Evolutionary conservation across 2,329 filamentous ascomycete genomes (phyloP), one percentile per base, ranked within the genome.

Genomic region (Nothopassalora personata): DNA sequence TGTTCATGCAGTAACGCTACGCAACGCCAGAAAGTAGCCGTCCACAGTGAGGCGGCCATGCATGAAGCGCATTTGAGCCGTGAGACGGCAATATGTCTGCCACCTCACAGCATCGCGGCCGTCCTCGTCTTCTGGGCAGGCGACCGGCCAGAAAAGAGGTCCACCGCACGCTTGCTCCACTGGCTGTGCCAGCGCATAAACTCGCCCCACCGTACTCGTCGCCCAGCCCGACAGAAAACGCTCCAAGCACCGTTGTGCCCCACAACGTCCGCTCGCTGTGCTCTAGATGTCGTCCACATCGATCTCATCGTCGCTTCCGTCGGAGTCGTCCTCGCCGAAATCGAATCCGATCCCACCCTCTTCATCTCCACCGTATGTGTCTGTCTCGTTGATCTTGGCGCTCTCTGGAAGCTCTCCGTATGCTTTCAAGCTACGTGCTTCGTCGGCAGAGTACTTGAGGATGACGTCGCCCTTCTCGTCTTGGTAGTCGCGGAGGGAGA

Each of bases 301-400:
- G 72, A 97, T 86, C 69, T 96, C 91, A 81, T 90, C 91, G 64
- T 82, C 83, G 66, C 76, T 80, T 65, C 81, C 82, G 65, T 76
- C 80, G 52, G 73, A 79, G 55, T 83, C 83, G 77, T 96, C 93
- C 77, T 97, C 92, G 80, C 95, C 94, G 81, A 97, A 97, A 81
- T 97, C 94, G 82, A 99, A 96, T 79, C 94, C 94, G 80, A 89
- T 91, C 73, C 96, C 91, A 77, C 94, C 93, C 76, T 96, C 89
- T 77, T 91, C 92, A 76, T 92, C 90, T 77, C 92, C 90, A 72
- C 90, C 85, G 74, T 86, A 96, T 51, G 91, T 96, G 78, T 97
- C 94, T 66, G 91, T 96, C 85, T 99, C 94, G 86, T 99, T 99
- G 86, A 99, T 99, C 88, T 97, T 97, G 76, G 94, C 94, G 72